Conservation (phyloP, 2,329 filamentous ascomycete species). For the Acrodontium crateriforme region DNA sequence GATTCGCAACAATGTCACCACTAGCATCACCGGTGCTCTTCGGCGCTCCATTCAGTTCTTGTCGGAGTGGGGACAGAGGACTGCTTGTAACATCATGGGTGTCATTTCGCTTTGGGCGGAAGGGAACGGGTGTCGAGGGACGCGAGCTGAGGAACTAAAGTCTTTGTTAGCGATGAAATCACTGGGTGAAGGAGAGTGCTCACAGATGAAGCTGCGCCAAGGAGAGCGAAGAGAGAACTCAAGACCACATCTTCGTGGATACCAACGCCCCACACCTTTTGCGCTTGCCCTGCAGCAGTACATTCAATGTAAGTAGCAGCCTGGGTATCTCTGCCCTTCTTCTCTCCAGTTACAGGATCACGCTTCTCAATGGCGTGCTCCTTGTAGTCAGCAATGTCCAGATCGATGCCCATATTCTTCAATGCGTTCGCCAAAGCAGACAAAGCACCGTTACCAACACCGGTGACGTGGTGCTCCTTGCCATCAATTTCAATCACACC, state of each 20-base stretch:
- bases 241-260: slow-evolving; percentile 89
- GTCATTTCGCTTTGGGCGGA: slow-evolving; percentile 44
- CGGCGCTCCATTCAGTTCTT: no score
- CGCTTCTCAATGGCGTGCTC: slow-evolving; percentile 61
- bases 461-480: slow-evolving; percentile 61
- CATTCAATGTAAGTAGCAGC: slow-evolving; percentile 95
- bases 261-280: slow-evolving; percentile 79
- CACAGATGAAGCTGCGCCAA: slow-evolving; percentile 77
- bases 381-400: slow-evolving; percentile 91
- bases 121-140: slow-evolving; percentile 53
- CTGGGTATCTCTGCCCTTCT: slow-evolving; percentile 59
- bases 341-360: slow-evolving; percentile 7
- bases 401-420: slow-evolving; percentile 61
- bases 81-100: no score
- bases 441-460: slow-evolving; percentile 79
- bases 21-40: no score
- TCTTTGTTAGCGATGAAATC: not conserved
- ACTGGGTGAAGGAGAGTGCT: slow-evolving; percentile 27
- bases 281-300: slow-evolving; percentile 47
- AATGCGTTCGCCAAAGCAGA: slow-evolving; percentile 78
- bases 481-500: slow-evolving; percentile 76
- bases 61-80: no score
- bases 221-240: slow-evolving; percentile 70
- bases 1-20: no score
- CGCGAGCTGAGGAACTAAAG: slow-evolving; percentile 57